Conservation (phyloP, 2,329 filamentous ascomycete species). For the Ceratocystiopsis sp. region DNA sequence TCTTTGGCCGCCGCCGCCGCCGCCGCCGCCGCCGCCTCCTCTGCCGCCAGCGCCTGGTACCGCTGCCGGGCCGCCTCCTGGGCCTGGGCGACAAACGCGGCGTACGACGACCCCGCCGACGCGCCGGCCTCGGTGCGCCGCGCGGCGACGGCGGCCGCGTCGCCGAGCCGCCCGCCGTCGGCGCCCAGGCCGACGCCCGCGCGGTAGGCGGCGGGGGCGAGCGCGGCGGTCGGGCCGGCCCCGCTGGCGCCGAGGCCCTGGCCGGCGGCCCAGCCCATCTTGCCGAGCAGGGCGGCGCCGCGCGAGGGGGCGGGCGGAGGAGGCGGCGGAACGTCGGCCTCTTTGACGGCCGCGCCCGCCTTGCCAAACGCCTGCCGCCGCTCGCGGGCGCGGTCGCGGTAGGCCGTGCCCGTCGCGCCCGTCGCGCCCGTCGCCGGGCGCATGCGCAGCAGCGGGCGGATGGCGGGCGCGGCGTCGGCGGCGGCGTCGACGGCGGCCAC, state of each 20-base stretch:
- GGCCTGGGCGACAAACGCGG: slow-evolving; percentile 45
- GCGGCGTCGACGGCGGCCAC: slow-evolving; percentile 16
- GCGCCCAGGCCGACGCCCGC: slow-evolving; percentile 55
- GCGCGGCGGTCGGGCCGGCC: slow-evolving; percentile 44
- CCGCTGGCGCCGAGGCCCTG: slow-evolving; percentile 47
- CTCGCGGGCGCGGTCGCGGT: slow-evolving; percentile 52
- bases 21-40: not conserved
- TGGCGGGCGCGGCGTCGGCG: slow-evolving; percentile 1
- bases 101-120: slow-evolving; percentile 24
- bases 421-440: slow-evolving; percentile 3
- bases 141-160: slow-evolving; percentile 46
- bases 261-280: slow-evolving; percentile 56
- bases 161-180: slow-evolving; percentile 50
- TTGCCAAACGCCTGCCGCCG: slow-evolving; percentile 39
- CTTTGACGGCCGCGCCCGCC: slow-evolving; percentile 10
- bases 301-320: slow-evolving; percentile 35
- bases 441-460: slow-evolving; percentile 5
- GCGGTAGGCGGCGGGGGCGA: slow-evolving; percentile 47
- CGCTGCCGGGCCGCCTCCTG: slow-evolving; percentile 51
- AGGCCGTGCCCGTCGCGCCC: slow-evolving; percentile 17
- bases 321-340: too few relatives aligned
- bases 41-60: slow-evolving; percentile 16
- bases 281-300: slow-evolving; percentile 49
- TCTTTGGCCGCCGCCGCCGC: not conserved
- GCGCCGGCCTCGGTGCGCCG: slow-evolving; percentile 42